Evolutionary conservation across 257 asterid genomes (phyloP), one percentile per base, ranked within the genome.

Genomic region (Apocynum venetum): DNA sequence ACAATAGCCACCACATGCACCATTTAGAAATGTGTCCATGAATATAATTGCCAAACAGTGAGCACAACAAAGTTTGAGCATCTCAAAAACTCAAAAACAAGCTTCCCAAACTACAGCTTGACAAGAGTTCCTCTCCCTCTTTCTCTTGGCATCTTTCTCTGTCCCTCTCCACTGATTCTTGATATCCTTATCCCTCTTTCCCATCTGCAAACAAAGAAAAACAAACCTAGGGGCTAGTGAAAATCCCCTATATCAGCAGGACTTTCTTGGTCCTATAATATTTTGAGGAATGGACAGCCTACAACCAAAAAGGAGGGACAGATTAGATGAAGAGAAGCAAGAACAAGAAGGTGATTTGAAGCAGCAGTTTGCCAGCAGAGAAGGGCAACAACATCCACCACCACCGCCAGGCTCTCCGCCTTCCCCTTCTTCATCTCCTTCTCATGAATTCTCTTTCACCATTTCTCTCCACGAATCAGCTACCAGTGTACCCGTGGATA

Each of bases 391-490:
- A 38, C 38, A 43, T 48, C 25, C 36, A 73, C 74, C 76, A n/a
- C 55, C 71, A 53, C 57, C 74, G 52, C 31, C 71, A 13, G 66
- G 43, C 43, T 41, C 60, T 11, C 60, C 64, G 2, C 49, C 40
- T 15, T 43, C 77, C 12, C 52, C 77, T 7, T 15, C 97, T n/a
- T 88, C 97, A 35, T 94, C 98, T 44, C 98, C 98, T 15, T 84
- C 96, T 52, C 98, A 86, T 79, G 98, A 92, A 77, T 94, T 94
- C 84, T 89, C 98, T 74, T 94, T 94, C 90, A 82, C 97, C 44
- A 77, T 86, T 84, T 90, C 98, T 77, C 91, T 95, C 81, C 88
- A 84, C n/a, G 89, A 86, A 20, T 9, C 79, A 61, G 2, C 36
- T 40, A 71, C 81, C 2, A 20, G 40, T 51, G 1, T 85, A 81